These are phyloP conservation scores for Calocera viscosa DNA, from an alignment of 768 basidiomycete species.

Conservation along the genomic window DNA sequence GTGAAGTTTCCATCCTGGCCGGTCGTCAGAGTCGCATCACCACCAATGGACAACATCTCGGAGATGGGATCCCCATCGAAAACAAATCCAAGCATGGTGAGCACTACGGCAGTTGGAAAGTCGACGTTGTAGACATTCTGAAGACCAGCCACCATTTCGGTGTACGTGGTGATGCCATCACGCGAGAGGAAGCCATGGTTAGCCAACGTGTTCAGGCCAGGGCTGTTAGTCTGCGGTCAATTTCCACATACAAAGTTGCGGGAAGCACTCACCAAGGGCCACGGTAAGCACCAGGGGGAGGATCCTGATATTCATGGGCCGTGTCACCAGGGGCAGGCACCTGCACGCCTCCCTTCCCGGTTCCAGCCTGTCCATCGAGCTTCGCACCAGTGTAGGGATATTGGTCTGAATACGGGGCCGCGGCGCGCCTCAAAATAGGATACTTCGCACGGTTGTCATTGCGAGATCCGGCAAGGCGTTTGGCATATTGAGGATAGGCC, in stretches of 20 bases:
- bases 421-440: background rate
- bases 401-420: constrained; percentile 3
- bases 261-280: constrained; percentile 9
- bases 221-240: background rate
- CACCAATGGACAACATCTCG: constrained; percentile 14
- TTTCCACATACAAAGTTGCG: background rate
- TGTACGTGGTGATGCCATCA: constrained; percentile 16
- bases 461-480: background rate
- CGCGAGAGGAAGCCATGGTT: constrained; percentile 16
- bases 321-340: constrained; percentile 13
- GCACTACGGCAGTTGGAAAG: constrained; percentile 9
- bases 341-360: constrained; percentile 10
- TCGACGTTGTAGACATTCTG: constrained; percentile 17
- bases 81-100: constrained; percentile 13
- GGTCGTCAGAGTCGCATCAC: constrained; percentile 14
- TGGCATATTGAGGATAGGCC: constrained; percentile 4
- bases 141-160: constrained; percentile 14
- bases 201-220: constrained; percentile 14
- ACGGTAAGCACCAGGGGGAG: constrained; percentile 16
- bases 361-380: constrained; percentile 13
- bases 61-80: constrained; percentile 15
- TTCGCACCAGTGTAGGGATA: constrained; percentile 16
- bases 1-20: background rate
- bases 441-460: background rate
- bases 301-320: constrained; percentile 14